Conservation (phyloP, 2,329 filamentous ascomycete species). For the Pestalotiopsis sp. region DNA sequence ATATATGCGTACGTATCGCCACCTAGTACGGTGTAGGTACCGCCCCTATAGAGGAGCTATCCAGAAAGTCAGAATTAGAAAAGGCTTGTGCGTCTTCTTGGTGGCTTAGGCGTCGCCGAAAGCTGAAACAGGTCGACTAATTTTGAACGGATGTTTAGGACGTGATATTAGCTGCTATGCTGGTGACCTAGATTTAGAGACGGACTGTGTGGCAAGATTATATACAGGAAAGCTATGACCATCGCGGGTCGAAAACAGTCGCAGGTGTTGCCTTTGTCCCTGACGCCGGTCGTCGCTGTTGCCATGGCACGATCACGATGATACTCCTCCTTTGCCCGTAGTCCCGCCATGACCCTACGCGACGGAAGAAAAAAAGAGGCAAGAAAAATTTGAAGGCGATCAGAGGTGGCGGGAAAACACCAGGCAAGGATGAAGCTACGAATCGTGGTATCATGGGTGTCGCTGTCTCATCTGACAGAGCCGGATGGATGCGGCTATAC, state of each 20-base stretch:
- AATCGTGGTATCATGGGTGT: constrained; percentile 1
- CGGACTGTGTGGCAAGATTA: constrained; percentile 7
- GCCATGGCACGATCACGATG: background rate
- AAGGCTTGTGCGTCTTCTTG: background rate
- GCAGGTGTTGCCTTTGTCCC: background rate
- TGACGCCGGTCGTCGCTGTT: background rate
- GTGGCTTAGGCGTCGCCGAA: constrained; percentile 4
- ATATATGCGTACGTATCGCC: constrained; percentile 2
- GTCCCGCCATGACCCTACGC: background rate
- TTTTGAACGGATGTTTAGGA: constrained; percentile 1
- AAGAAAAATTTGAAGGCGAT: background rate
- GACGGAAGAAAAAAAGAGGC: background rate
- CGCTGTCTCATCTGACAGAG: background rate
- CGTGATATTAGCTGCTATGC: background rate
- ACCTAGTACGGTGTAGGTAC: background rate
- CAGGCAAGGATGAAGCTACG: background rate
- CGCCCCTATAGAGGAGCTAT: background rate
- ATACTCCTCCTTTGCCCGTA: background rate
- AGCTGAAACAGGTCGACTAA: constrained; percentile 10
- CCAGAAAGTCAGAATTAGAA: constrained; percentile 3
- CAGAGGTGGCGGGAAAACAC: background rate
- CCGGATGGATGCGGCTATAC: background rate
- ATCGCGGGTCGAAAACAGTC: background rate
- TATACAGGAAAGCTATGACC: constrained; percentile 8
- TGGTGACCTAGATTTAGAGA: background rate